These are phyloP conservation scores for Claviceps monticola DNA, from an alignment of 2,329 filamentous ascomycete species.

Conservation along the genomic window DNA sequence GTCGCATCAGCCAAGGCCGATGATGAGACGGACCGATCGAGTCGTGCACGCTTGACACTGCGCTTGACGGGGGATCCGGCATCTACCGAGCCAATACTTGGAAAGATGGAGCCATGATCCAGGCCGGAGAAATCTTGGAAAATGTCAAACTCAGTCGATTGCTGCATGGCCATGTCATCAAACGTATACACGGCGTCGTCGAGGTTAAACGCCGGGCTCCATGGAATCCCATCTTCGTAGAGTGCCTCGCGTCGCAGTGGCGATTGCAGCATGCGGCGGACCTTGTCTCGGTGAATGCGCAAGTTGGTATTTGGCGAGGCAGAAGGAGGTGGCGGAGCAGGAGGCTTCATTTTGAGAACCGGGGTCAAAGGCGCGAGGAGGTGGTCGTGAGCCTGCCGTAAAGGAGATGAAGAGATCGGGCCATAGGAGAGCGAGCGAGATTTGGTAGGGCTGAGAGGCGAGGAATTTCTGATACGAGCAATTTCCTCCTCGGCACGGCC, in stretches of 20 bases:
- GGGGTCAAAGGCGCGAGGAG: slow-evolving; percentile 71
- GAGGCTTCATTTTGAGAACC: slow-evolving; percentile 63
- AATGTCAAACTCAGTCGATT: slow-evolving; percentile 47
- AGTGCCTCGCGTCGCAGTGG: slow-evolving; percentile 40
- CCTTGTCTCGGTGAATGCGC: slow-evolving; percentile 71
- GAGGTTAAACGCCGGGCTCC: slow-evolving; percentile 54
- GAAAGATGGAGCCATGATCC: slow-evolving; percentile 18
- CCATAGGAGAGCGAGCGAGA: slow-evolving; percentile 38
- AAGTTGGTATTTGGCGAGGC: slow-evolving; percentile 90
- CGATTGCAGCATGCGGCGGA: slow-evolving; percentile 69
- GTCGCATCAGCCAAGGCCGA: slow-evolving; percentile 49
- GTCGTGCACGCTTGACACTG: slow-evolving; percentile 41
- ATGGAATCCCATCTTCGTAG: slow-evolving; percentile 37
- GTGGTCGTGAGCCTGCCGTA: slow-evolving; percentile 43
- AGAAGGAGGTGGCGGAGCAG: slow-evolving; percentile 46
- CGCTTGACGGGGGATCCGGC: slow-evolving; percentile 55
- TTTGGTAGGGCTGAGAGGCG: slow-evolving; percentile 82
- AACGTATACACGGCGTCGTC: slow-evolving; percentile 41
- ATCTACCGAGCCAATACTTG: slow-evolving; percentile 32
- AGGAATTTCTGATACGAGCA: slow-evolving; percentile 79
- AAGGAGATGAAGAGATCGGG: slow-evolving; percentile 53
- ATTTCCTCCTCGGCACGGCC: slow-evolving; percentile 94
- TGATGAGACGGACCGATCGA: slow-evolving; percentile 50
- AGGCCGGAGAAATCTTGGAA: slow-evolving; percentile 30
- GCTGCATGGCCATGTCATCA: slow-evolving; percentile 34